Percentiles rank a stretch among this genome's conserved stretches.
phyloP scores from a whole-genome alignment of 352 stramenopile species.

The Phytophthora palmivora region DNA sequence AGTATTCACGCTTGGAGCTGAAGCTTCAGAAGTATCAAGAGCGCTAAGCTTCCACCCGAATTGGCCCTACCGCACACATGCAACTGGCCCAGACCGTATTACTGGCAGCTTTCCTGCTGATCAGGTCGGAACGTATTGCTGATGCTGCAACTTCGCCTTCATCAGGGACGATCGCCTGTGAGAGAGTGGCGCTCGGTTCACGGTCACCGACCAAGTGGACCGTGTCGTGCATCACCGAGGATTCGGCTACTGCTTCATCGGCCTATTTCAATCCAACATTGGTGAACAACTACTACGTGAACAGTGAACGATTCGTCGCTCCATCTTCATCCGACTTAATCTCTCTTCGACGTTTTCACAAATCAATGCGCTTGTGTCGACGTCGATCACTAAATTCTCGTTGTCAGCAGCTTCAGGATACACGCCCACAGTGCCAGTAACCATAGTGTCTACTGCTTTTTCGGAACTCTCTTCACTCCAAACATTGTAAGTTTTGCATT shows the following conservation, averaged over 20 bases:
- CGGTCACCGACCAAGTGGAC: slow-evolving; percentile 41
- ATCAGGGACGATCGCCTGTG: slow-evolving; percentile 27
- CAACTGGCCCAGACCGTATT: slow-evolving; percentile 5
- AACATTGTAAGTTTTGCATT: slow-evolving; percentile 43
- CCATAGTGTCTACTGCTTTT: slow-evolving; percentile 49
- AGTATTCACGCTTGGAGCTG: slow-evolving; percentile 4
- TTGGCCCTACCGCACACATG: slow-evolving; percentile 18
- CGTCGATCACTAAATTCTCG: slow-evolving; percentile 49
- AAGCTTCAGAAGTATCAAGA: slow-evolving; percentile 9
- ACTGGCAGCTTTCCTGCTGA: slow-evolving; percentile 16
- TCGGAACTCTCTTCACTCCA: slow-evolving; percentile 43
- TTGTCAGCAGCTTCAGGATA: slow-evolving; percentile 43
- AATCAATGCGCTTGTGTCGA: slow-evolving; percentile 46
- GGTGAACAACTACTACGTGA: slow-evolving; percentile 42
- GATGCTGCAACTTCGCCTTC: slow-evolving; percentile 6
- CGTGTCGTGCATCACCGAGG: slow-evolving; percentile 31
- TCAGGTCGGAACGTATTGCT: neutral
- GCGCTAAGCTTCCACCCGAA: slow-evolving; percentile 1
- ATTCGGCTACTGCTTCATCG: slow-evolving; percentile 1
- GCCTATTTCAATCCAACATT: slow-evolving; percentile 44
- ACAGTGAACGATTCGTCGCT: slow-evolving; percentile 22
- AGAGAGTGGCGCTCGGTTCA: slow-evolving; percentile 36
- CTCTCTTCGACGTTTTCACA: slow-evolving; percentile 49
- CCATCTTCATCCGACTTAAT: slow-evolving; percentile 31
- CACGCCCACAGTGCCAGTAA: slow-evolving; percentile 43